Percentiles rank a stretch among this genome's conserved stretches.
phyloP scores from a whole-genome alignment of 768 basidiomycete genomes.

The Clitopilus passeckerianus region DNA sequence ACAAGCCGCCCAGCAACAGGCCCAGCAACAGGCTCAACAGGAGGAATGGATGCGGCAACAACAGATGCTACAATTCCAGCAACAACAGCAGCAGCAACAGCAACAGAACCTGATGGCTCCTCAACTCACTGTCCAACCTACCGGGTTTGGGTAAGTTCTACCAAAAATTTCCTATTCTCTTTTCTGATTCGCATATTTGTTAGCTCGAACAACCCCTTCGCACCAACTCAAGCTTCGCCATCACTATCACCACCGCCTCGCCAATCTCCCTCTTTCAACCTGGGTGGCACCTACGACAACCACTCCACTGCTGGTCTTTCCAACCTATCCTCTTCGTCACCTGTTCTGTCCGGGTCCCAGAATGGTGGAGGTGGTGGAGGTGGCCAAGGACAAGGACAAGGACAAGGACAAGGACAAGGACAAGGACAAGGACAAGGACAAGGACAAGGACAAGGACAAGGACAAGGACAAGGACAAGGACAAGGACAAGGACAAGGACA shows the following conservation, averaged over 20 bases:
- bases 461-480: no score
- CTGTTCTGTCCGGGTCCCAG: slow-evolving; percentile 32
- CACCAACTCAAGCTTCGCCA: slow-evolving; percentile 25
- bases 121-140: slow-evolving; percentile 48
- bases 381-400: slow-evolving; percentile 12
- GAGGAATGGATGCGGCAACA: slow-evolving; percentile 41
- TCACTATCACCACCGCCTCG: slow-evolving; percentile 21
- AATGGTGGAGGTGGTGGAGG: slow-evolving; percentile 22
- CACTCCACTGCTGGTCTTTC: slow-evolving; percentile 42
- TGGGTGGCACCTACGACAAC: slow-evolving; percentile 65
- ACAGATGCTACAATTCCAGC: slow-evolving; percentile 40
- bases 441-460: no score
- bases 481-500: no score
- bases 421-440: no score
- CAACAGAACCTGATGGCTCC: slow-evolving; percentile 44
- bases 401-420: no score
- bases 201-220: slow-evolving; percentile 97
- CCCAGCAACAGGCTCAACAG: slow-evolving; percentile 38
- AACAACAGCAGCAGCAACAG: slow-evolving; percentile 54
- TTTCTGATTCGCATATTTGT: slow-evolving; percentile 19
- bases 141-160: slow-evolving; percentile 64
- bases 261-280: slow-evolving; percentile 55
- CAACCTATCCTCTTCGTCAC: slow-evolving; percentile 31
- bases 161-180: not conserved
- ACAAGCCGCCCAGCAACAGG: slow-evolving; percentile 48